These are phyloP conservation scores for Amylostereum areolatum DNA, from an alignment of 1,284 basidiomycete genomes.

Conservation along the genomic window DNA sequence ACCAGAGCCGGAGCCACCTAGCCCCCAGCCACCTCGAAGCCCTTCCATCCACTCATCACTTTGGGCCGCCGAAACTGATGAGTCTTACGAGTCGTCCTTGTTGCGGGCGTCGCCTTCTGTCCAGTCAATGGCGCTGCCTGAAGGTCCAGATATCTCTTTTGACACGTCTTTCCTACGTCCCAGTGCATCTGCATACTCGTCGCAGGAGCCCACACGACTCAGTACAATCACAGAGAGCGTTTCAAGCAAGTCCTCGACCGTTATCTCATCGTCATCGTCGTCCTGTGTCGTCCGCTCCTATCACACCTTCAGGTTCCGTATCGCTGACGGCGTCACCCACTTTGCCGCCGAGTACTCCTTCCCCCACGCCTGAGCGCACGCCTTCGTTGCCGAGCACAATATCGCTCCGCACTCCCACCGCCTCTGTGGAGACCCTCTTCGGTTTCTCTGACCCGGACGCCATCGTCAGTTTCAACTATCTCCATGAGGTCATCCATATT, in stretches of 20 bases:
- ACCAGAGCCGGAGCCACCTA: constrained; percentile 2
- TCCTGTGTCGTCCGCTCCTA: constrained; percentile 15
- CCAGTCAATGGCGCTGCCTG: constrained; percentile 48
- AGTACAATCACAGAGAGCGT: constrained; percentile 29
- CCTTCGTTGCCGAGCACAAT: constrained; percentile 12
- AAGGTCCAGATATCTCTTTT: constrained; percentile 55
- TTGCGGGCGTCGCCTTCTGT: constrained; percentile 62
- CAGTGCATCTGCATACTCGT: constrained; percentile 30
- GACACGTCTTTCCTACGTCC: constrained; percentile 43
- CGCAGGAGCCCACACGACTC: constrained; percentile 17
- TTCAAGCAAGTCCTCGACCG: constrained; percentile 15
- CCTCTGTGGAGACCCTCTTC: constrained; percentile 13
- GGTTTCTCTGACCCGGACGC: constrained; percentile 25
- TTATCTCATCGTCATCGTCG: constrained; percentile 11
- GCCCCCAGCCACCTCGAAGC: constrained; percentile 12
- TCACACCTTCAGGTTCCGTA: not conserved
- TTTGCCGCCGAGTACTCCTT: constrained; percentile 20
- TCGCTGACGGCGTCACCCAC: not conserved
- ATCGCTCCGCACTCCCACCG: constrained; percentile 1
- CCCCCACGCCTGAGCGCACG: constrained; percentile 19
- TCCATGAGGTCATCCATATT: constrained; percentile 32
- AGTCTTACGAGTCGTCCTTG: constrained; percentile 65
- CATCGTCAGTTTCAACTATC: constrained; percentile 34
- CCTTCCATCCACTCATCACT: constrained; percentile 35
- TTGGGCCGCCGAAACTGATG: constrained; percentile 56